Percentiles rank a stretch among this genome's conserved stretches.
Conservation (phyloP, 768 basidiomycete species). For the Tulasnella calospora region DNA sequence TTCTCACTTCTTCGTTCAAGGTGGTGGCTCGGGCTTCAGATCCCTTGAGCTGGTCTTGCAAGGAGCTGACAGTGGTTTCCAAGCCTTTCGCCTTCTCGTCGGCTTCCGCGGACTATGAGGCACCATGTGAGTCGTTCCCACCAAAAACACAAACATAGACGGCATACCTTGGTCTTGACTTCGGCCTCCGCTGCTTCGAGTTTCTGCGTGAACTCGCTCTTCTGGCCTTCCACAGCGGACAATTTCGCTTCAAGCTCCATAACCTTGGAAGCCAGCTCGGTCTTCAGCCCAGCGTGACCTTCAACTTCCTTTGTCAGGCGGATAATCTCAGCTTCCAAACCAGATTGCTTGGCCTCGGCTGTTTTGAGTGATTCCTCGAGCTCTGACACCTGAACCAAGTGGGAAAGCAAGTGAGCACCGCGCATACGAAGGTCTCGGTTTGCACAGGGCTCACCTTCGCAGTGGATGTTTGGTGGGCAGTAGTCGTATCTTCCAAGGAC, state of each 20-base stretch:
- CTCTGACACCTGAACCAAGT: not conserved
- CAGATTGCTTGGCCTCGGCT: not conserved
- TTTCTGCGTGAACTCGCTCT: not conserved
- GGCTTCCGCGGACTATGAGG: not conserved
- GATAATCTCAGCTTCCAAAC: not conserved
- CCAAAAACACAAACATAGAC: not conserved
- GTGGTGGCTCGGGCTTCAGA: not conserved
- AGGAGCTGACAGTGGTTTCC: not conserved
- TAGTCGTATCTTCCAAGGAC: not conserved
- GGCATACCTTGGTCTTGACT: not conserved
- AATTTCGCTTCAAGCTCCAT: not conserved
- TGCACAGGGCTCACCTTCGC: not conserved
- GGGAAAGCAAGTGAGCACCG: not conserved
- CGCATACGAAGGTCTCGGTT: too few relatives aligned
- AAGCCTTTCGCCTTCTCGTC: conserved; percentile 6
- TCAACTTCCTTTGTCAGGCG: conserved; percentile 9
- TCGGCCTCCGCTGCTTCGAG: not conserved
- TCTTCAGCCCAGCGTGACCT: not conserved
- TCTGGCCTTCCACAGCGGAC: not conserved
- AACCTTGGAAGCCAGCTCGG: not conserved
- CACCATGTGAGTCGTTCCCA: not conserved
- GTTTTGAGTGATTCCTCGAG: not conserved
- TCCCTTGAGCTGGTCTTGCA: conserved; percentile 11
- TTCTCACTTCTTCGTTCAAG: conserved; percentile 1
- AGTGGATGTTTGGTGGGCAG: not conserved